Percentiles rank a stretch among this genome's conserved stretches.
Evolutionary conservation across 495 filamentous ascomycete genomes (phyloP).

Genomic region (Aspergillus cavernicola): DNA sequence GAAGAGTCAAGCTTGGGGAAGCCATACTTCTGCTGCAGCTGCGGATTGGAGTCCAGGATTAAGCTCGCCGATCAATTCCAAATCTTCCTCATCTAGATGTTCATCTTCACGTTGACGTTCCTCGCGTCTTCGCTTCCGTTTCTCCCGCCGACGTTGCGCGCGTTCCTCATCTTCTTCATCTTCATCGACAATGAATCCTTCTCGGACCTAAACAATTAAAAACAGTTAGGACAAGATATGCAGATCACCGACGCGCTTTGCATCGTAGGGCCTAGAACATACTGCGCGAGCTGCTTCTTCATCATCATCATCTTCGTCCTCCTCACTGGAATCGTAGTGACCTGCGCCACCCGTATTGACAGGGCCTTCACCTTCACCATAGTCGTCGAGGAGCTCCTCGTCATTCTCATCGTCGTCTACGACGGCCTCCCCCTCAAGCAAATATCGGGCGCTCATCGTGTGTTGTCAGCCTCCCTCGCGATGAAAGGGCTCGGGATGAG

Average conservation of each 20-base stretch:
- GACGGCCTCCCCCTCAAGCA: slow-evolving; percentile 81
- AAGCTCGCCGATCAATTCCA: slow-evolving; percentile 85
- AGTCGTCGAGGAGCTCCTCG: slow-evolving; percentile 79
- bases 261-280: slow-evolving; percentile 14
- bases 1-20: not conserved
- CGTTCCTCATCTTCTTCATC: slow-evolving; percentile 75
- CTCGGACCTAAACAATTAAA: slow-evolving; percentile 58
- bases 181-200: slow-evolving; percentile 95
- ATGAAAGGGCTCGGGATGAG: slow-evolving; percentile 9
- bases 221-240: slow-evolving; percentile 1
- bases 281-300: slow-evolving; percentile 66
- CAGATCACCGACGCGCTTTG: not conserved
- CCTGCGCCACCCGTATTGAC: slow-evolving; percentile 49
- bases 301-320: slow-evolving; percentile 95
- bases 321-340: slow-evolving; percentile 78
- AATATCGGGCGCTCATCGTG: slow-evolving; percentile 70
- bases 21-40: slow-evolving; percentile 58
- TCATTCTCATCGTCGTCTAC: slow-evolving; percentile 89
- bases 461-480: slow-evolving; percentile 11
- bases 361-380: slow-evolving; percentile 52
- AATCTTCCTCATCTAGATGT: slow-evolving; percentile 88
- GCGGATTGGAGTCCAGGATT: slow-evolving; percentile 65
- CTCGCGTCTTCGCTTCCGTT: slow-evolving; percentile 65
- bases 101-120: slow-evolving; percentile 84
- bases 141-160: slow-evolving; percentile 57